A percentile compares a stretch with the other conserved stretches of the same genome.
These are phyloP conservation scores for Aspergillus incahuasiensis DNA, from an alignment of 495 filamentous ascomycete species.

Conservation along the genomic window DNA sequence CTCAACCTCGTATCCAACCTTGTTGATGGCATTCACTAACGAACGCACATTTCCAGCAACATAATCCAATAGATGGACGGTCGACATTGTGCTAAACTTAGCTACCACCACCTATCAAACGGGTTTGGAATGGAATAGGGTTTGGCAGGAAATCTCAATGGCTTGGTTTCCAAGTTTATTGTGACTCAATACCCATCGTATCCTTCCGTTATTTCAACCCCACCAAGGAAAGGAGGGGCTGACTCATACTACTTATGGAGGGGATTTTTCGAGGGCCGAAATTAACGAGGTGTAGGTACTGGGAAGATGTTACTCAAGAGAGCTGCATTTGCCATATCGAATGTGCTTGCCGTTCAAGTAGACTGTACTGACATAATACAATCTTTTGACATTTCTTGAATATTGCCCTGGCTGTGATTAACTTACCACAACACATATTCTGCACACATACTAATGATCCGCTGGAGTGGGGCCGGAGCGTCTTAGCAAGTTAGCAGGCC, in stretches of 20 bases:
- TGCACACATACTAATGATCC: too few relatives aligned
- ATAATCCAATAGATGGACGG: slow-evolving; percentile 85
- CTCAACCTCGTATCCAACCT: slow-evolving; percentile 84
- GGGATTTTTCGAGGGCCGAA: not conserved
- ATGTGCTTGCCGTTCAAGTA: not conserved
- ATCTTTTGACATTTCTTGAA: too few relatives aligned
- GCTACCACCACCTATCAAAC: not conserved
- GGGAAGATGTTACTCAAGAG: too few relatives aligned
- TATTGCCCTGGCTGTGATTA: too few relatives aligned
- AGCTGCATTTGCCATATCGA: too few relatives aligned
- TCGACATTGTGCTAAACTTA: slow-evolving; percentile 61
- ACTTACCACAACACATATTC: too few relatives aligned
- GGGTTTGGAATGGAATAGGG: not conserved
- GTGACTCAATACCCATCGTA: not conserved
- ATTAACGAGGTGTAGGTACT: too few relatives aligned
- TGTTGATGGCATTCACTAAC: slow-evolving; percentile 94
- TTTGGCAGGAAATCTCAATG: not conserved
- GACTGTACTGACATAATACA: too few relatives aligned
- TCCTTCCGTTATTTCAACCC: not conserved
- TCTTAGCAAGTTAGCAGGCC: too few relatives aligned
- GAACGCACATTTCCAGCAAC: slow-evolving; percentile 88
- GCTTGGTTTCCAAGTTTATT: not conserved
- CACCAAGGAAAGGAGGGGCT: slow-evolving; percentile 3
- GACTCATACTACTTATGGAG: slow-evolving; percentile 3
- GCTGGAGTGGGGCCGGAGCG: too few relatives aligned